A percentile compares a stretch with the other conserved stretches of the same genome.
Evolutionary conservation across 1,284 basidiomycete genomes (phyloP).

Genomic region (Microbotryomycetes sp.): DNA sequence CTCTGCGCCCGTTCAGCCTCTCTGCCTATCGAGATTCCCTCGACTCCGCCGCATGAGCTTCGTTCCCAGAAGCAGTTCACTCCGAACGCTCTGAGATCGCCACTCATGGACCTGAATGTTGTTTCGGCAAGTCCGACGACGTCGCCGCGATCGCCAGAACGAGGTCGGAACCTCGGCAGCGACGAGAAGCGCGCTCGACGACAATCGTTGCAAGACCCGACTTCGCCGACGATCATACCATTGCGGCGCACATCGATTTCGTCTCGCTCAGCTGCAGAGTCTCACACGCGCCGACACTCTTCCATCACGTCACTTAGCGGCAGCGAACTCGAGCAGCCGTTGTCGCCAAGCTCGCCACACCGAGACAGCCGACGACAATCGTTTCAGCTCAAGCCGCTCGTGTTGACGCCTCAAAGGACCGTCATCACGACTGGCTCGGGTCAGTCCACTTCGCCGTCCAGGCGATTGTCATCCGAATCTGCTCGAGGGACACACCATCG

Average conservation of each 20-base stretch:
- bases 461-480: background rate
- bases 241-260: background rate
- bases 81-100: background rate
- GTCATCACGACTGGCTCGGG: background rate
- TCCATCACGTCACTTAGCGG: background rate
- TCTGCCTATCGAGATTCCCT: background rate
- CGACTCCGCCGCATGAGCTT: background rate
- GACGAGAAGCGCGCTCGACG: background rate
- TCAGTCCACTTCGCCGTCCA: background rate
- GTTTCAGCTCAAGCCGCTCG: conserved; percentile 19
- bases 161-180: background rate
- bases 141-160: background rate
- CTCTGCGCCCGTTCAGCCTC: background rate
- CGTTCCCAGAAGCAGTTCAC: background rate
- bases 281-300: background rate
- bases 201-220: background rate
- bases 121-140: background rate
- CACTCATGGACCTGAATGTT: background rate
- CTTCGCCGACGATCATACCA: background rate
- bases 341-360: background rate
- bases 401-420: conserved; percentile 19
- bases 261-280: background rate
- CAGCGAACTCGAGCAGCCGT: background rate
- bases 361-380: background rate
- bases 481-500: background rate